A percentile compares a stretch with the other conserved stretches of the same genome.
Conservation (phyloP, 805 yeast species). For the Yarrowia sp. region DNA sequence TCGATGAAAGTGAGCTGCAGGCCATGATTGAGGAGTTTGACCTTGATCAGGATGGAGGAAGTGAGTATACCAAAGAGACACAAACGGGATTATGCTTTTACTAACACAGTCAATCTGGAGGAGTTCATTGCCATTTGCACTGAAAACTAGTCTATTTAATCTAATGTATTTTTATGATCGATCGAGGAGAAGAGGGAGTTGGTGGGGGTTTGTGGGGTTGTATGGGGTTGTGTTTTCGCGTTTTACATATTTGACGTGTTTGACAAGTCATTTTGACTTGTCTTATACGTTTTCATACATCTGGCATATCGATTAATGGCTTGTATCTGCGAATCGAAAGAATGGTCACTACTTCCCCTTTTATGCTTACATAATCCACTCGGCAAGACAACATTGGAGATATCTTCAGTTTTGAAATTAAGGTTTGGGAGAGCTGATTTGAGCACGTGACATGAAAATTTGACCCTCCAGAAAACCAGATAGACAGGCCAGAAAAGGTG, state of each 20-base stretch:
- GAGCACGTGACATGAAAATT: not conserved
- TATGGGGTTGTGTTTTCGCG: too few species aligned
- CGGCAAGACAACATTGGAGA: not conserved
- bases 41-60: slow-evolving; percentile 92
- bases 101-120: slow-evolving; percentile 60
- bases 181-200: not conserved
- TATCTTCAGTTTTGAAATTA: not conserved
- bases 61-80: too few species aligned
- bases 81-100: too few species aligned
- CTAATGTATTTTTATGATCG: slow-evolving; percentile 14
- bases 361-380: not conserved
- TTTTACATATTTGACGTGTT: too few species aligned
- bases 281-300: too few species aligned
- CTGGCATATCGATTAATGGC: too few species aligned
- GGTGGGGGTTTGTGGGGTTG: not conserved
- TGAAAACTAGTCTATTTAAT: slow-evolving; percentile 42
- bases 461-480: not conserved
- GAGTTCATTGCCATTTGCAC: slow-evolving; percentile 88
- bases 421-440: not conserved
- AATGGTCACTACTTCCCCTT: too few species aligned
- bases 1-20: slow-evolving; percentile 85
- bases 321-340: too few species aligned
- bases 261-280: too few species aligned
- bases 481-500: not conserved
- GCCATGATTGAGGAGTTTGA: slow-evolving; percentile 99